Conservation (phyloP, 208 protist species). For the Acanthamoeba culbertsoni region DNA sequence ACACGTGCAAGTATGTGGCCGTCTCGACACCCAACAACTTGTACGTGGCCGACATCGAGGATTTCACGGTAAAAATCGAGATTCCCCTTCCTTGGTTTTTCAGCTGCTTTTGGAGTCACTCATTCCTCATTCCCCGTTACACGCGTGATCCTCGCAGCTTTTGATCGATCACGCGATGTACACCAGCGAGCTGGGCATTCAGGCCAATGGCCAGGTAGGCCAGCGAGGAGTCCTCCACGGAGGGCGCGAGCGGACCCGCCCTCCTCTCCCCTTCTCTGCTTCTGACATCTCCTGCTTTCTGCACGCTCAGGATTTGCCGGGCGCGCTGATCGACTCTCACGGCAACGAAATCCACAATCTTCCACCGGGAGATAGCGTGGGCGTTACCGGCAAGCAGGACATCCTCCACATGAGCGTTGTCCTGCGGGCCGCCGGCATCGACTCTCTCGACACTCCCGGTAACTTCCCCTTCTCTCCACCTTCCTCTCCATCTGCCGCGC, state of each 20-base stretch:
- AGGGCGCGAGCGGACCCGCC: too few relatives aligned
- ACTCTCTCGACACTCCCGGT: slow-evolving; percentile 47
- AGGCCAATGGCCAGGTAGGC: slow-evolving; percentile 1
- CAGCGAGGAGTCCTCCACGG: too few relatives aligned
- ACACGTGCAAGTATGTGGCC: slow-evolving; percentile 39
- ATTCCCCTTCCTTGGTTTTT: too few relatives aligned
- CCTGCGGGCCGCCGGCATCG: slow-evolving; percentile 20
- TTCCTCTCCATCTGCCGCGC: not conserved
- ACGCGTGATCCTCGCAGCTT: not conserved
- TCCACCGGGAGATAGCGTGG: not conserved
- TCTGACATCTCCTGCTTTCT: not conserved
- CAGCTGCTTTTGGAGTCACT: too few relatives aligned
- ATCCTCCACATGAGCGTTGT: slow-evolving; percentile 50
- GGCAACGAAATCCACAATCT: slow-evolving; percentile 30
- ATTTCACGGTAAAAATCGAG: slow-evolving; percentile 26
- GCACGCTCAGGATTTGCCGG: not conserved
- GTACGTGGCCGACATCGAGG: slow-evolving; percentile 47
- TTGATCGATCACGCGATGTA: slow-evolving; percentile 59
- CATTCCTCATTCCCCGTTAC: too few relatives aligned
- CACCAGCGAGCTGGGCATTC: slow-evolving; percentile 19
- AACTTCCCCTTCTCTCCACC: not conserved
- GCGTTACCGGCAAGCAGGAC: not conserved
- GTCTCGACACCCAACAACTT: not conserved
- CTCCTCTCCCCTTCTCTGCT: not conserved
- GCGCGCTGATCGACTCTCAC: not conserved